Evolutionary conservation across 306 rosid genomes (phyloP).

Genomic region (Crataegus laevigata): DNA sequence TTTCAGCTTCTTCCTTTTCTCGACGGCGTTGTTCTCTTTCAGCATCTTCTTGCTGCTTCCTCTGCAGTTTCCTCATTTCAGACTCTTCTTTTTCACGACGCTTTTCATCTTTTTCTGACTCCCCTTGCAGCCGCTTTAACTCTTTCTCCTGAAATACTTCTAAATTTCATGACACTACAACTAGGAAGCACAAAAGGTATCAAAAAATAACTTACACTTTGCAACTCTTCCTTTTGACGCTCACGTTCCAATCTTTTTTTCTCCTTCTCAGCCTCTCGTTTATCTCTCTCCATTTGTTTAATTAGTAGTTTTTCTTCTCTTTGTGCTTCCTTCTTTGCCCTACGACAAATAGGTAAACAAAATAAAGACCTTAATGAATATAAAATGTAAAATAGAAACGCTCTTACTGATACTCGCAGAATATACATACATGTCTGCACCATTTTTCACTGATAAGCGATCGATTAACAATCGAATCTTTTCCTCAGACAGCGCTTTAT

Average conservation of each 20-base stretch:
- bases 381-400: constrained; percentile 7
- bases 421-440: constrained; percentile 50
- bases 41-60: constrained; percentile 68
- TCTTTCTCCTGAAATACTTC: constrained; percentile 50
- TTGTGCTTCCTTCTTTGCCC: constrained; percentile 66
- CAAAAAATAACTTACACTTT: constrained; percentile 38
- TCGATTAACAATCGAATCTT: constrained; percentile 50
- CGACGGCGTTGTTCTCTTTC: constrained; percentile 65
- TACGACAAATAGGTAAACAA: constrained; percentile 13
- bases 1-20: constrained; percentile 73
- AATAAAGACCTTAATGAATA: background rate
- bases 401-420: constrained; percentile 2
- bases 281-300: constrained; percentile 63
- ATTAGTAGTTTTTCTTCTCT: constrained; percentile 55
- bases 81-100: constrained; percentile 39
- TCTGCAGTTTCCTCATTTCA: constrained; percentile 50
- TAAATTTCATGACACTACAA: constrained; percentile 1
- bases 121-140: constrained; percentile 38
- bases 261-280: constrained; percentile 61
- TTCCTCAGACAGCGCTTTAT: constrained; percentile 45
- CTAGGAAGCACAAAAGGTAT: background rate
- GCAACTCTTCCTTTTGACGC: constrained; percentile 41
- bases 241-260: constrained; percentile 42
- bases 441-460: constrained; percentile 48
- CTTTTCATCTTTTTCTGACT: constrained; percentile 45